These are phyloP conservation scores for Globisporangium splendens DNA, from an alignment of 352 stramenopile genomes.

Conservation along the genomic window DNA sequence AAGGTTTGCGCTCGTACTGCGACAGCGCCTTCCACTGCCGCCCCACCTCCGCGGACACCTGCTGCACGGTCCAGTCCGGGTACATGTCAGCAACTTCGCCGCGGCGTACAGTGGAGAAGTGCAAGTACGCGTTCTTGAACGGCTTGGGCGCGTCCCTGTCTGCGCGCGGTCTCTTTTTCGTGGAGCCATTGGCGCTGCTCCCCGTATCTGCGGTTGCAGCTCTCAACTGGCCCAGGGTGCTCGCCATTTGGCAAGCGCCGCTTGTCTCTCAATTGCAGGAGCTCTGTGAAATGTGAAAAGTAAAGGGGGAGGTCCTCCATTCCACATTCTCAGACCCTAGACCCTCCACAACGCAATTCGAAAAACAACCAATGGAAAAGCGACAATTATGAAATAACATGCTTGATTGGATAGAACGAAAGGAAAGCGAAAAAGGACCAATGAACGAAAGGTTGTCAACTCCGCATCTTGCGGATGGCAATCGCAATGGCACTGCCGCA, in stretches of 20 bases:
- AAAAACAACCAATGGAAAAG: too few relatives aligned
- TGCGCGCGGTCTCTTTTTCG: conserved; percentile 7
- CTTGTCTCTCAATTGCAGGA: too few relatives aligned
- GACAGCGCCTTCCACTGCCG: conserved; percentile 48
- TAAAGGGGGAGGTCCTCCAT: conserved; percentile 1
- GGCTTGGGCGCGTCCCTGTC: conserved; percentile 13
- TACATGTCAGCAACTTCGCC: conserved; percentile 24
- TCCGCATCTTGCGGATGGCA: conserved; percentile 16
- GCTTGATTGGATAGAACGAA: background rate
- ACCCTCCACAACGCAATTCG: too few relatives aligned
- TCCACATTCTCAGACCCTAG: too few relatives aligned
- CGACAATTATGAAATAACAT: background rate
- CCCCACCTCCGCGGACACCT: conserved; percentile 45
- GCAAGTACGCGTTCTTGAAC: conserved; percentile 45
- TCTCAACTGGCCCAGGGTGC: too few relatives aligned
- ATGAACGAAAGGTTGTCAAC: too few relatives aligned
- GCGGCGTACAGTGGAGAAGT: conserved; percentile 41
- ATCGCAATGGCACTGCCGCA: conserved; percentile 29
- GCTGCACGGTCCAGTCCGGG: conserved; percentile 40
- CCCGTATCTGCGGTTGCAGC: conserved; percentile 4
- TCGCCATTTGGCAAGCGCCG: too few relatives aligned
- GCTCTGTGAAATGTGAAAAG: too few relatives aligned
- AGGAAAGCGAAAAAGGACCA: too few relatives aligned
- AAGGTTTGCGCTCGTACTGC: conserved; percentile 37
- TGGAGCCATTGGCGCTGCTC: background rate